Evolutionary conservation across 495 filamentous ascomycete species (phyloP).

Genomic region (Friedmanniomyces simplex): DNA sequence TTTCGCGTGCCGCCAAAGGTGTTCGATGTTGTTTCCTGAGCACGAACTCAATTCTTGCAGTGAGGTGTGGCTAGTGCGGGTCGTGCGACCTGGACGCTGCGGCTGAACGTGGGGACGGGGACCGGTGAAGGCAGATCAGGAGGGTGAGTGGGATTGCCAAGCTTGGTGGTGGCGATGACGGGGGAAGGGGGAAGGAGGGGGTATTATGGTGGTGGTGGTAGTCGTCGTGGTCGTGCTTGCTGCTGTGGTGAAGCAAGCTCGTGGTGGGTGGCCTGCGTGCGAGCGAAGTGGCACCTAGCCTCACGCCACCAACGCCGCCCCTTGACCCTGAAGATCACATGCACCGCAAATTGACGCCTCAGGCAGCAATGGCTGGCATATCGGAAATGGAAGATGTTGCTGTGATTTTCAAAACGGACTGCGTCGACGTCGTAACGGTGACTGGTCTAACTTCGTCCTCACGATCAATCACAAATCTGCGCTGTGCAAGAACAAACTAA

Average conservation of each 20-base stretch:
- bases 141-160: background rate
- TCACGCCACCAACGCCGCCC: background rate
- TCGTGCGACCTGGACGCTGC: conserved; percentile 1
- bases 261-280: background rate
- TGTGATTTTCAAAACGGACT: background rate
- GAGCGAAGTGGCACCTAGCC: background rate
- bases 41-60: background rate
- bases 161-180: background rate
- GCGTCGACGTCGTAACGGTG: no score
- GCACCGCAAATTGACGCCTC: background rate
- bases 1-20: background rate
- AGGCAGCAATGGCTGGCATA: background rate
- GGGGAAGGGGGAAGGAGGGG: no score
- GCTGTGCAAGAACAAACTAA: background rate
- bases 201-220: background rate
- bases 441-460: no score
- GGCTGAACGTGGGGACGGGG: background rate
- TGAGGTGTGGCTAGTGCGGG: background rate
- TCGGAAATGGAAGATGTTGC: no score
- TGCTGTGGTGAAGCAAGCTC: background rate
- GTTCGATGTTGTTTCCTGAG: background rate
- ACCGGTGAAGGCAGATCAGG: background rate
- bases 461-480: background rate
- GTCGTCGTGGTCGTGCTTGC: background rate
- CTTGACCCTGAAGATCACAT: background rate